A percentile compares a stretch with the other conserved stretches of the same genome.
Conservation (phyloP, 2,329 filamentous ascomycete species). For the Neofusicoccum sp. region DNA sequence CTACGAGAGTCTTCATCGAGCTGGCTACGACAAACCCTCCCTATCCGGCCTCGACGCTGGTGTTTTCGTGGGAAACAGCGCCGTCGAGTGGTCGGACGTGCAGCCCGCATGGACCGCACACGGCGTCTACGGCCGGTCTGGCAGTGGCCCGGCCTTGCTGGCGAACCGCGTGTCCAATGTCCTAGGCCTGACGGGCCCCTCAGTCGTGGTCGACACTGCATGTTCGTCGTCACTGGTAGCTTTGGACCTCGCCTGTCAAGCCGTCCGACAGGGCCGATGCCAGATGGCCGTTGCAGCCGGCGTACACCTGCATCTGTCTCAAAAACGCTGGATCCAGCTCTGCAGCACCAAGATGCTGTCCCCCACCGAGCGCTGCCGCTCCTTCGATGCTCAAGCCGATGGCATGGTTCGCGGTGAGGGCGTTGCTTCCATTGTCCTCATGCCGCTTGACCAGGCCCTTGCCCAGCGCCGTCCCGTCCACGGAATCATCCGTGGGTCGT, state of each 20-base stretch:
- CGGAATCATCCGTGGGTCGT: conserved; percentile 42
- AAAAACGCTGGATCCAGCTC: conserved; percentile 24
- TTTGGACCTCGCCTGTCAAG: conserved; percentile 22
- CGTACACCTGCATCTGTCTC: conserved; percentile 26
- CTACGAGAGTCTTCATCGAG: conserved; percentile 22
- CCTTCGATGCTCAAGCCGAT: conserved; percentile 54
- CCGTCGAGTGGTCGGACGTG: conserved; percentile 24
- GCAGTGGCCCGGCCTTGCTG: conserved; percentile 28
- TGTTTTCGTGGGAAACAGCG: conserved; percentile 26
- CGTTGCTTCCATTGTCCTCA: conserved; percentile 56
- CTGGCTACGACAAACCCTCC: conserved; percentile 18
- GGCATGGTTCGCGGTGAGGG: conserved; percentile 67
- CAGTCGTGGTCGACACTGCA: conserved; percentile 32
- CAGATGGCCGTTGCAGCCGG: conserved; percentile 19
- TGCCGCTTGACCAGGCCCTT: conserved; percentile 49
- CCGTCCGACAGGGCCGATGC: neutral
- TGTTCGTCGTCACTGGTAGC: conserved; percentile 31
- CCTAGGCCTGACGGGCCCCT: conserved; percentile 31
- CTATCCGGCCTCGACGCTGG: conserved; percentile 23
- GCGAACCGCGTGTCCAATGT: conserved; percentile 31
- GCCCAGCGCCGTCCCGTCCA: conserved; percentile 53
- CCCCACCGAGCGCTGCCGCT: conserved; percentile 28
- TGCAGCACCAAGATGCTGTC: conserved; percentile 26
- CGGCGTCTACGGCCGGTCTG: conserved; percentile 19
- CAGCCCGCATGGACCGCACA: neutral